Base-by-base conservation (phyloP, 805 yeast genomes). In the Yarrowia sp. region DNA sequence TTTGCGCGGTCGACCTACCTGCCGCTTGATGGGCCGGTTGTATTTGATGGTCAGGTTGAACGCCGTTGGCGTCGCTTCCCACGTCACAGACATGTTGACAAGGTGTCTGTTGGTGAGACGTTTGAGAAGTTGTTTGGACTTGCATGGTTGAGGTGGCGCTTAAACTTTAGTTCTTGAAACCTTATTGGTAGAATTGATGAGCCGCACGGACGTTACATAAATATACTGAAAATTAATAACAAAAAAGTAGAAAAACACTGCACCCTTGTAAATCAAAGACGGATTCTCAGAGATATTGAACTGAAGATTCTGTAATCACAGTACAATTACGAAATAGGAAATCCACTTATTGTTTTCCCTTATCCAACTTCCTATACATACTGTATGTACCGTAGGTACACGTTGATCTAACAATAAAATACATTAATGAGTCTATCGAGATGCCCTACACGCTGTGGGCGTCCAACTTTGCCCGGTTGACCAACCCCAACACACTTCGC, bases 1-100 rank as follows among this genome's bases (percentile, higher is more conserved):
- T 30, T 58, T 40, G 15, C 64, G 64, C 1, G 64, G 64, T 12
- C 64, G 50, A 2, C 64, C 64, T 2, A 58, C 64, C 33, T 58
- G 64, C 14, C 64, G 50, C 15, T 43, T 42, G 30, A 58, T 40
- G 19, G 64, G 64, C 14, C 64, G 64, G 15, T 10, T 58, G 50
- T 58, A 58, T 33, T 34, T 58, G 49, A 58, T 33, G 13, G 33
- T 30, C 50, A 58, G n/a, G n/a, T 42, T 40, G 44, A 58, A 58
- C 50, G 64, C 40, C 50, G 64, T 58, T 3, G 50, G 39, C 17
- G 64, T 58, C 7, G 1, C 36, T 17, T 40, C 19, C 39, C 44
- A 58, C 50, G 64, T 33, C 34, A 58, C 64, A 4, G 64, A 17
- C 61, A 55, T 55, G 60, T 15, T 53, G 17, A 9, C n/a, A 15